Evolutionary conservation across 768 basidiomycete species (phyloP).

Genomic region (Scleroderma citrinum): DNA sequence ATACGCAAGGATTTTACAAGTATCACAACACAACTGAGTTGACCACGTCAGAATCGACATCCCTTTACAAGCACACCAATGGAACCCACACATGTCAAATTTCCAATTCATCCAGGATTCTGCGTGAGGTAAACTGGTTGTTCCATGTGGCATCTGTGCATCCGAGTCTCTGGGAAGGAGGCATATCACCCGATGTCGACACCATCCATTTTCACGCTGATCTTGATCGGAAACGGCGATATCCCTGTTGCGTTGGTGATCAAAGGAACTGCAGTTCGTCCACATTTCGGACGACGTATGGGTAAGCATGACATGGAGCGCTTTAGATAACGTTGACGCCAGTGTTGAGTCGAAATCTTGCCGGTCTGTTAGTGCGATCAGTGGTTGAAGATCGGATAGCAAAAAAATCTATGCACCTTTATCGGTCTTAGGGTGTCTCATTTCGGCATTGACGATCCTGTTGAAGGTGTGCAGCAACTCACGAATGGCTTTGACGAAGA

Average conservation of each 20-base stretch:
- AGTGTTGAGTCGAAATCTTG: constrained; percentile 54
- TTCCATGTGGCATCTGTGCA: too few species aligned
- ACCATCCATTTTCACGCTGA: constrained; percentile 63
- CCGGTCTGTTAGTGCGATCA: constrained; percentile 30
- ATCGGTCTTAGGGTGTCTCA: constrained; percentile 65
- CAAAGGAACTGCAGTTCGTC: constrained; percentile 67
- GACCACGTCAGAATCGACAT: too few species aligned
- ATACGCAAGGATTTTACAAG: neutral
- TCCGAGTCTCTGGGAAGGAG: neutral
- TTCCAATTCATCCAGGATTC: too few species aligned
- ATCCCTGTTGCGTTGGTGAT: constrained; percentile 74
- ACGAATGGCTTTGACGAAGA: neutral
- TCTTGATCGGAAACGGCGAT: constrained; percentile 75
- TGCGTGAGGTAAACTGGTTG: too few species aligned
- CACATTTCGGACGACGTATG: constrained; percentile 76
- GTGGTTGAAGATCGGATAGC: neutral
- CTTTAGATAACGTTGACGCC: constrained; percentile 54
- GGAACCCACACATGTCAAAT: too few species aligned
- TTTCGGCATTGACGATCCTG: constrained; percentile 78
- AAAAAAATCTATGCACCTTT: constrained; percentile 37
- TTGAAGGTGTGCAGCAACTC: neutral
- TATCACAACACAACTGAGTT: too few species aligned
- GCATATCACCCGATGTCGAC: constrained; percentile 47
- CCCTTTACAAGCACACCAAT: too few species aligned
- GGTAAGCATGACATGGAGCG: constrained; percentile 64